Evolutionary conservation across 495 filamentous ascomycete genomes (phyloP).

Genomic region (Neurospora hispaniola): DNA sequence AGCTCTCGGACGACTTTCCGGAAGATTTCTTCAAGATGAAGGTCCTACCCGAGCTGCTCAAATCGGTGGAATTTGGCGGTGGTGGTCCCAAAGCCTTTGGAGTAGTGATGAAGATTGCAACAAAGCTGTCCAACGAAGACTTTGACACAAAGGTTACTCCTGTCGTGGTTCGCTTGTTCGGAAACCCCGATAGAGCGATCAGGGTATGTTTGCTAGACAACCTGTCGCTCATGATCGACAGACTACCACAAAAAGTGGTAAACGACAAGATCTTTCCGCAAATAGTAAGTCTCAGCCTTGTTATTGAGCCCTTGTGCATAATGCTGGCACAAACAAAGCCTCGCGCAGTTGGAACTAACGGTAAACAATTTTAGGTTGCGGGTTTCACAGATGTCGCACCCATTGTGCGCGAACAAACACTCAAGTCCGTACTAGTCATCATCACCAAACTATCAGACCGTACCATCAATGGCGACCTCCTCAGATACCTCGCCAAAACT

Average conservation of each 20-base stretch:
- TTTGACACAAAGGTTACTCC: constrained; percentile 78
- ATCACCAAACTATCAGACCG: constrained; percentile 85
- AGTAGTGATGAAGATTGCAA: constrained; percentile 79
- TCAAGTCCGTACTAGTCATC: constrained; percentile 80
- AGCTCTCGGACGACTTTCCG: constrained; percentile 83
- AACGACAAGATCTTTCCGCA: constrained; percentile 96
- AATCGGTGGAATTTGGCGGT: constrained; percentile 93
- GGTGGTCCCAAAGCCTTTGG: constrained; percentile 86
- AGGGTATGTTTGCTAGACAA: constrained; percentile 87
- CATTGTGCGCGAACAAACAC: constrained; percentile 85
- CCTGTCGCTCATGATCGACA: constrained; percentile 82
- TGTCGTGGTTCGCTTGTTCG: constrained; percentile 77
- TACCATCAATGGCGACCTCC: constrained; percentile 82
- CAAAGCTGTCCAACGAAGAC: constrained; percentile 79
- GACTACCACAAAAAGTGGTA: constrained; percentile 77
- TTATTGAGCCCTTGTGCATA: background rate
- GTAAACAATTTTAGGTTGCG: constrained; percentile 43
- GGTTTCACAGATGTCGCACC: constrained; percentile 89
- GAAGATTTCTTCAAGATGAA: constrained; percentile 98
- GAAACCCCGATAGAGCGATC: constrained; percentile 83
- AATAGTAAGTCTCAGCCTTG: constrained; percentile 44
- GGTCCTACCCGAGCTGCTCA: constrained; percentile 87
- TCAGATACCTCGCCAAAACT: constrained; percentile 87
- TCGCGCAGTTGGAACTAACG: background rate
- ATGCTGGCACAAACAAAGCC: background rate